Conservation (phyloP, 148 eudicot genomes). For the Silene conica region DNA sequence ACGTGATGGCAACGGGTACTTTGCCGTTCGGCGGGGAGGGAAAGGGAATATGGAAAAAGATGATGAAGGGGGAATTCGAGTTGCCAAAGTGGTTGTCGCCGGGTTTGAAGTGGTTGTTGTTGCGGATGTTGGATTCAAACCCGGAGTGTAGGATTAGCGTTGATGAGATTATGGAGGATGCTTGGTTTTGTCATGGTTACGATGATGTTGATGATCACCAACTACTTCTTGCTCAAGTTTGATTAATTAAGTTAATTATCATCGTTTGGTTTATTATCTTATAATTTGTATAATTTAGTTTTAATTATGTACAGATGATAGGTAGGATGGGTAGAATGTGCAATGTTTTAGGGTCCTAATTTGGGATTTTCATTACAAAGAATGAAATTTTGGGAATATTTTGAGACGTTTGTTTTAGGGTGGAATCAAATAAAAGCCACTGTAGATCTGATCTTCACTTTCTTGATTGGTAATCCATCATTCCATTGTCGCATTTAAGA, state of each 20-base stretch:
- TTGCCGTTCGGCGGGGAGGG: constrained; percentile 55
- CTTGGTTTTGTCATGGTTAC: constrained; percentile 60
- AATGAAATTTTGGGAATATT: constrained; percentile 10
- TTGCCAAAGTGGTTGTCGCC: constrained; percentile 62
- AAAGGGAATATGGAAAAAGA: constrained; percentile 55
- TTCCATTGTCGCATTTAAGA: too few relatives aligned
- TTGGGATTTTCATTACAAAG: constrained; percentile 13
- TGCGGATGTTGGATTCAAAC: constrained; percentile 62
- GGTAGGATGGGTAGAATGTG: background rate
- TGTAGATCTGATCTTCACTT: too few relatives aligned
- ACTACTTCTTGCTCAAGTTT: background rate
- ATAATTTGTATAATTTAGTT: background rate
- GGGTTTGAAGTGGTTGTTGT: constrained; percentile 42
- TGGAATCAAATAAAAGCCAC: too few relatives aligned
- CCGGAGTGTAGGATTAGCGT: constrained; percentile 60
- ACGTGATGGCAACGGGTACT: constrained; percentile 59
- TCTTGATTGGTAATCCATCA: too few relatives aligned
- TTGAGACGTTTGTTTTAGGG: too few relatives aligned
- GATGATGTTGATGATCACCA: constrained; percentile 26
- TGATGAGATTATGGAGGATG: constrained; percentile 49
- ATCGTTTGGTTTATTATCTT: background rate
- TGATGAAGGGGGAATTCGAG: constrained; percentile 53
- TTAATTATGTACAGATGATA: constrained; percentile 2
- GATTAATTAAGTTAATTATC: background rate
- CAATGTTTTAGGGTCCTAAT: background rate